Evolutionary conservation across 2,329 filamentous ascomycete species (phyloP), one percentile per base, ranked within the genome.

Genomic region (Penicillium sp.): DNA sequence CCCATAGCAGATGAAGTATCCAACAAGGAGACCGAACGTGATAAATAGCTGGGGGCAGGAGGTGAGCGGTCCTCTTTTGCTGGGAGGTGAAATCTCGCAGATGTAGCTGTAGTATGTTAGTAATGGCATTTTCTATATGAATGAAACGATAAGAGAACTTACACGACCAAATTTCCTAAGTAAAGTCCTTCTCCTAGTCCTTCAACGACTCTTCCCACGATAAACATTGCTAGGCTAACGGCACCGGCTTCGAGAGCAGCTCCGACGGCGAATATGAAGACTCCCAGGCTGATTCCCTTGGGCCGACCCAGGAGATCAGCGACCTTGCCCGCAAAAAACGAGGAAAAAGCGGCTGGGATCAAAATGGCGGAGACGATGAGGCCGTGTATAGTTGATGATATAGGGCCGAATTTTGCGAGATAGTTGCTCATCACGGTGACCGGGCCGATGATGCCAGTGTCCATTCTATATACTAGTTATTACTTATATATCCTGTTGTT

Each of bases 1-100:
- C 7, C 80, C 82, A 60, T 86, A 86, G 66, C 82, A 85, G 9
- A 76, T 78, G 61, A 87, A 87, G 61, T 83, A 86, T 0, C 84
- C 84, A 0, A 74, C 47, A 9, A 79, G 78, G 2, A 86, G 66
- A 0, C 81, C 83, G 1, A 78, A 49, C 0, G 77, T 79, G 3
- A 76, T 75, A 46, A 82, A 64, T 49, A 85, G 71, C 60, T 86
- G 83, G 0, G 82, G 80, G 3, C 80, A 66, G 0, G 79, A 78
- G 0, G 79, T 77, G 2, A 87, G 64, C 0, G 75, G 70, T 0
- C 83, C 83, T 26, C 84, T 71, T 3, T 72, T 67, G 3, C 68
- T 70, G 1, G 77, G 70, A 0, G 83, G 83, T 1, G 83, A 80
- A 16, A 87, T 83, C 65, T 87, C 84, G 56, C 80, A 81, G 24